Percentiles rank a stretch among this genome's conserved stretches.
Evolutionary conservation across 163 green algal genomes (phyloP).

Genomic region (Prototheca wickerhamii): DNA sequence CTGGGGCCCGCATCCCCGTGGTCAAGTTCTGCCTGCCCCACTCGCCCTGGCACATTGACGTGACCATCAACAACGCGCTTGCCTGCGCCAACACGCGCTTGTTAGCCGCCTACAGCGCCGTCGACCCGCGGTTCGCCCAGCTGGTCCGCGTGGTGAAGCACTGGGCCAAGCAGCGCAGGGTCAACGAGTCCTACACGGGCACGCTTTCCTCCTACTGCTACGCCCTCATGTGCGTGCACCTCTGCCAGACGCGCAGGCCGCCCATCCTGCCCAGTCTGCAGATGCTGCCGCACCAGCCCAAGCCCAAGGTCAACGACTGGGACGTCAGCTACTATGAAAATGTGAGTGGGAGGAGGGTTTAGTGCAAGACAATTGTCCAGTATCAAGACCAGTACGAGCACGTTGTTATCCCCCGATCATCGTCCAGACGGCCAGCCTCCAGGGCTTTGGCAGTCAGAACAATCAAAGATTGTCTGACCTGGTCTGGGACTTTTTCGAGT

Average conservation of each 20-base stretch:
- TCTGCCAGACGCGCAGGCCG: conserved; percentile 64
- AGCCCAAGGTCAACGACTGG: conserved; percentile 14
- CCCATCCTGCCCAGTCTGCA: conserved; percentile 77
- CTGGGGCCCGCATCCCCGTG: conserved; percentile 70
- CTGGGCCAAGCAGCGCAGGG: conserved; percentile 74
- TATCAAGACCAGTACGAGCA: too few relatives aligned
- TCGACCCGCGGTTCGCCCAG: conserved; percentile 55
- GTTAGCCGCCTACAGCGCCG: conserved; percentile 59
- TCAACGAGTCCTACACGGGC: conserved; percentile 83
- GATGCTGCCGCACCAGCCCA: conserved; percentile 36
- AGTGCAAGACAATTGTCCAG: not conserved
- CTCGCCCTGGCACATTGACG: conserved; percentile 52
- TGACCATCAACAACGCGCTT: conserved; percentile 87
- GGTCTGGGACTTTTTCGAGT: conserved; percentile 80
- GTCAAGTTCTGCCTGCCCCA: conserved; percentile 65
- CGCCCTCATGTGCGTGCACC: conserved; percentile 81
- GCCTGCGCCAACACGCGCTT: conserved; percentile 83
- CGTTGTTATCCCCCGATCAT: not conserved
- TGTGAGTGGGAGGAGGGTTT: not conserved
- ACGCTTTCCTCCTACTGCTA: conserved; percentile 91
- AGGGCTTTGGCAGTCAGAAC: conserved; percentile 63
- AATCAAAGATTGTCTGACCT: conserved; percentile 69
- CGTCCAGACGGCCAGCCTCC: conserved; percentile 41
- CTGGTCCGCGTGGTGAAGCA: conserved; percentile 75
- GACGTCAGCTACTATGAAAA: conserved; percentile 7